Percentiles rank a stretch among this genome's conserved stretches.
These are phyloP conservation scores for Blastobotrys americana DNA, from an alignment of 805 yeast species.

Conservation along the genomic window DNA sequence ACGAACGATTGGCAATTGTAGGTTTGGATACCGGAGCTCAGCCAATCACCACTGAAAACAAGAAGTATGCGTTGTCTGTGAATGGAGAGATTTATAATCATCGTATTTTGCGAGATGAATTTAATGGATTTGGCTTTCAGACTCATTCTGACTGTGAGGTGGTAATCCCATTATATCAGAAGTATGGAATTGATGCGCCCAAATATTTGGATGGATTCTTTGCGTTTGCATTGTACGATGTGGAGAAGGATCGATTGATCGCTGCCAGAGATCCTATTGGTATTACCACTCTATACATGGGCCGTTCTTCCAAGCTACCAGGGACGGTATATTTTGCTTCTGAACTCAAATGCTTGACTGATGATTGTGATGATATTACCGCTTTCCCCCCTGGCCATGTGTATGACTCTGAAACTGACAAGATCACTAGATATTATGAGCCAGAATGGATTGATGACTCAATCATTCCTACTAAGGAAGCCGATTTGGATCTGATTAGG, in stretches of 20 bases:
- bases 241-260: conserved; percentile 71
- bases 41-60: conserved; percentile 82
- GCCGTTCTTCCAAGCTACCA: conserved; percentile 62
- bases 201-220: conserved; percentile 96
- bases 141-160: conserved; percentile 96
- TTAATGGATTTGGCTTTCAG: conserved; percentile 65
- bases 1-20: conserved; percentile 95
- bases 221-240: conserved; percentile 88
- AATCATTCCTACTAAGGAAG: conserved; percentile 66
- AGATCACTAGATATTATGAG: conserved; percentile 77
- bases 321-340: conserved; percentile 83
- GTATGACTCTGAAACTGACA: conserved; percentile 84
- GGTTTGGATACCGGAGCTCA: conserved; percentile 98
- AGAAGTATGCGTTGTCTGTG: conserved; percentile 66
- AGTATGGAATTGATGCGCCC: conserved; percentile 86
- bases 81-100: conserved; percentile 99
- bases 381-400: conserved; percentile 99
- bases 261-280: conserved; percentile 99
- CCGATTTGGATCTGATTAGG: conserved; percentile 66
- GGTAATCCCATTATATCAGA: conserved; percentile 83
- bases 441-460: conserved; percentile 93
- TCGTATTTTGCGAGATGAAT: conserved; percentile 73
- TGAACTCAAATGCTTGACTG: conserved; percentile 87
- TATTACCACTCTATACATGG: conserved; percentile 93
- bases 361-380: conserved; percentile 84